phyloP scores from a whole-genome alignment of 2,329 filamentous ascomycete genomes.

The Byssothecium circinans region DNA sequence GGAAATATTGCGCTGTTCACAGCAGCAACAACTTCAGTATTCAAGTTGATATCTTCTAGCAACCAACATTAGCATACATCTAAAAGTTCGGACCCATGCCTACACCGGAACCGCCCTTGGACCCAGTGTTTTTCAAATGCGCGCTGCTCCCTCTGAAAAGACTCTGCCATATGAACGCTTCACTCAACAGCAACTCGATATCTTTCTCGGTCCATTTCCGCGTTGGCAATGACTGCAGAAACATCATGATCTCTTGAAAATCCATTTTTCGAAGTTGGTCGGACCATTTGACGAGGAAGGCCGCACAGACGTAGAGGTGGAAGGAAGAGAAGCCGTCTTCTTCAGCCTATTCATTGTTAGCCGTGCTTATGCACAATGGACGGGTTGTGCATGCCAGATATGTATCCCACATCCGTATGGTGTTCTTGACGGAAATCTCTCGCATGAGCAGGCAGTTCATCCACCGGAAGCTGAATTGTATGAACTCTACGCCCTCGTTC shows the following conservation, averaged over 20 bases:
- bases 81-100: conserved; percentile 42
- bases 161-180: conserved; percentile 98
- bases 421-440: conserved; percentile 94
- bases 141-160: conserved; percentile 93
- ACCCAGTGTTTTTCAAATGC: conserved; percentile 62
- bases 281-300: conserved; percentile 98
- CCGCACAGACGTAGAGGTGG: conserved; percentile 96
- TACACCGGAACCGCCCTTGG: conserved; percentile 33
- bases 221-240: conserved; percentile 90
- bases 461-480: conserved; percentile 98
- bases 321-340: conserved; percentile 98
- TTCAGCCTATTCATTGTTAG: conserved; percentile 68
- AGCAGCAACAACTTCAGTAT: background rate
- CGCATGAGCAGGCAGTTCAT: conserved; percentile 99
- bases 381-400: conserved; percentile 71
- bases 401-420: conserved; percentile 99
- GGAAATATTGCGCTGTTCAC: background rate
- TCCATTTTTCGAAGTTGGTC: conserved; percentile 95
- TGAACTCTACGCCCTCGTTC: conserved; percentile 91
- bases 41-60: background rate
- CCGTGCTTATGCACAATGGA: background rate
- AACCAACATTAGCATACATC: background rate
- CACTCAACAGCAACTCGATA: conserved; percentile 90
- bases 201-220: conserved; percentile 97
- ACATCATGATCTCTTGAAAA: conserved; percentile 99